A percentile compares a stretch with the other conserved stretches of the same genome.
Conservation (phyloP, 257 asterid genomes). For the Solanum ossicruentum region DNA sequence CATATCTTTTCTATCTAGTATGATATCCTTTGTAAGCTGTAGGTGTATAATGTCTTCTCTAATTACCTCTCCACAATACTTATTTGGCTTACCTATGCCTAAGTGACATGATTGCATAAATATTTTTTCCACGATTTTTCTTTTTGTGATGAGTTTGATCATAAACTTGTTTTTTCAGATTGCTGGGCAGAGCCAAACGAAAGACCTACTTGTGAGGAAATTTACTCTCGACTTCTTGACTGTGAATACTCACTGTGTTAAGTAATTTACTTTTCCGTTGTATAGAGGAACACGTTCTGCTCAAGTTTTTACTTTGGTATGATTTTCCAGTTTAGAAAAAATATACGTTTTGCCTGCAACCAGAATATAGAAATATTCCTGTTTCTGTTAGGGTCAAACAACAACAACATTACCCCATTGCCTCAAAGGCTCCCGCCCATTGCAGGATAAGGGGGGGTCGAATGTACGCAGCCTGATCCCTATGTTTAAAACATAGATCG, state of each 20-base stretch:
- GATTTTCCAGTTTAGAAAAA: constrained; percentile 4
- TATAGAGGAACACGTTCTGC: constrained; percentile 25
- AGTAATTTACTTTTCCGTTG: constrained; percentile 9
- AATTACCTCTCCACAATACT: neutral
- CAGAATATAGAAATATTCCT: neutral
- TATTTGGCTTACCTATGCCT: neutral
- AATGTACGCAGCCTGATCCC: too few relatives aligned
- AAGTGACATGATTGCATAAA: neutral
- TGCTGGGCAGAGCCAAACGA: constrained; percentile 78
- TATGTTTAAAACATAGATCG: too few relatives aligned
- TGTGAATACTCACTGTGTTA: constrained; percentile 68
- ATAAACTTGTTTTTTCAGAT: constrained; percentile 25
- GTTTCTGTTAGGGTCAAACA: neutral
- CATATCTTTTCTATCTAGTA: neutral
- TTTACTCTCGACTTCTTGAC: constrained; percentile 57
- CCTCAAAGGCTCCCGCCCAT: too few relatives aligned
- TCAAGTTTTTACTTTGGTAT: constrained; percentile 17
- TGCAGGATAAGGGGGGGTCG: too few relatives aligned
- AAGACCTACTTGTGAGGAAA: constrained; percentile 76
- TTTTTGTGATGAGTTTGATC: neutral
- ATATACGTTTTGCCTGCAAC: neutral
- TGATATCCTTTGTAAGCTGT: neutral
- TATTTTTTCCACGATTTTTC: neutral
- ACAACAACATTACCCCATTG: too few relatives aligned
- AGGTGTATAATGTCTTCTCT: neutral